Percentiles rank a stretch among this genome's conserved stretches.
Conservation (phyloP, 1,139 yeast genomes). For the Candida sp. region DNA sequence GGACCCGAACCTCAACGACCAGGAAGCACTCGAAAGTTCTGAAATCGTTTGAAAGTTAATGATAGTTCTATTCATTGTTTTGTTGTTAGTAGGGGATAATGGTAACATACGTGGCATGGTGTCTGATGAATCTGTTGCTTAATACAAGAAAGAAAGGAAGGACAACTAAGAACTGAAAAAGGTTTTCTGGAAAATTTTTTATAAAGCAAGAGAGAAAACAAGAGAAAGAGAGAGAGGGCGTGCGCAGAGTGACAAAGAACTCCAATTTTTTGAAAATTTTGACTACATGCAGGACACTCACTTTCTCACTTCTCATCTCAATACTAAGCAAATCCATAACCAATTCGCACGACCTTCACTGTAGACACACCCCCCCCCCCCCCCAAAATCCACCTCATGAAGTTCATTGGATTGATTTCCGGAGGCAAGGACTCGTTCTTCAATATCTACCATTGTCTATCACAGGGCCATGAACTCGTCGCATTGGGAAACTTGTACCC, state of each 20-base stretch:
- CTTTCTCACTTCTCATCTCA: not conserved
- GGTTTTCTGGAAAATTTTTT: slow-evolving; percentile 14
- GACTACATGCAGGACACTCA: slow-evolving; percentile 1
- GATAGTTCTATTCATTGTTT: slow-evolving; percentile 4
- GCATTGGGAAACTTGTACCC: slow-evolving; percentile 91
- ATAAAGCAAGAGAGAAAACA: slow-evolving; percentile 1
- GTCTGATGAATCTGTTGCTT: slow-evolving; percentile 14
- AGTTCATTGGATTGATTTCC: slow-evolving; percentile 87
- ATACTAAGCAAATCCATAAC: not conserved
- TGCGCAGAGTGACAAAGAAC: slow-evolving; percentile 6
- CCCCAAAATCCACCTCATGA: slow-evolving; percentile 52
- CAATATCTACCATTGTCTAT: slow-evolving; percentile 82
- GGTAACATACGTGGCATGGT: slow-evolving; percentile 62
- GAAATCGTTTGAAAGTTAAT: slow-evolving; percentile 16
- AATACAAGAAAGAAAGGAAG: slow-evolving; percentile 7
- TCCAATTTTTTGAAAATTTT: not conserved
- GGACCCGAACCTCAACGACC: slow-evolving; percentile 74
- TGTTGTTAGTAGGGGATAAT: slow-evolving; percentile 10
- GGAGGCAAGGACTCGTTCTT: slow-evolving; percentile 98
- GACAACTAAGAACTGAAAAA: slow-evolving; percentile 3
- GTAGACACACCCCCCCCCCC: not conserved
- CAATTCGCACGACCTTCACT: not conserved
- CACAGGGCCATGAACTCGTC: slow-evolving; percentile 80
- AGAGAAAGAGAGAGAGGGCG: not conserved
- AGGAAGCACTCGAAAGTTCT: slow-evolving; percentile 18